Conservation (phyloP, 2,329 filamentous ascomycete species). For the Aureobasidium mangrovei region DNA sequence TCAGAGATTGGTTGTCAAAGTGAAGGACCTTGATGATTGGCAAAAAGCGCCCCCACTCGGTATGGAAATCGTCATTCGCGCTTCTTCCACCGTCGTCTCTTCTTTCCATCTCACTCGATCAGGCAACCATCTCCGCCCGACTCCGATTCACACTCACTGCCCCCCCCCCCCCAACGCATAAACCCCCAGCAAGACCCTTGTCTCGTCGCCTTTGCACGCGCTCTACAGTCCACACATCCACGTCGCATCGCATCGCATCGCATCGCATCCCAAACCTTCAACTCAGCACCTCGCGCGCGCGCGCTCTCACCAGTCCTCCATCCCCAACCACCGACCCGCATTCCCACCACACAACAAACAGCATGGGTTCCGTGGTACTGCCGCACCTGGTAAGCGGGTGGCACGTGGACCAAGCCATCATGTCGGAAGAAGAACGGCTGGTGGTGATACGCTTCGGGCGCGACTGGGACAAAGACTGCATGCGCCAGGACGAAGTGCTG, state of each 20-base stretch:
- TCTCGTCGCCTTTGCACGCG: no score
- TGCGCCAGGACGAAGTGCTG: slow-evolving; percentile 84
- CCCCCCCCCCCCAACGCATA: neutral
- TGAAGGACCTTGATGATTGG: slow-evolving; percentile 3
- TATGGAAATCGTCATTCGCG: slow-evolving; percentile 9
- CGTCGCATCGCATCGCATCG: no score
- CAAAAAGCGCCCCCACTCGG: neutral
- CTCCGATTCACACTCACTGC: neutral
- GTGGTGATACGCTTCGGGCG: slow-evolving; percentile 91
- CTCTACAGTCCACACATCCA: no score
- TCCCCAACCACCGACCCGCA: neutral
- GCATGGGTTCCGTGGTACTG: slow-evolving; percentile 78
- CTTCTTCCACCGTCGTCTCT: neutral
- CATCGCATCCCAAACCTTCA: no score
- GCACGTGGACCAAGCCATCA: slow-evolving; percentile 97
- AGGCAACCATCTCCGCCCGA: neutral
- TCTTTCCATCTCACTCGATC: neutral
- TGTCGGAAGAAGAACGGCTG: slow-evolving; percentile 80
- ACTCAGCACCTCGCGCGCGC: neutral
- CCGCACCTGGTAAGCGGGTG: slow-evolving; percentile 86
- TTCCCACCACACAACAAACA: slow-evolving; percentile 11
- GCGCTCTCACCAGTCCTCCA: neutral
- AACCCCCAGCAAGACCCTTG: no score
- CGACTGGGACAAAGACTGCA: slow-evolving; percentile 73
- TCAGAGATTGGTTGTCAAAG: neutral